Base-by-base conservation (phyloP, 1,139 yeast genomes). In the Yamadazyma diospyri region DNA sequence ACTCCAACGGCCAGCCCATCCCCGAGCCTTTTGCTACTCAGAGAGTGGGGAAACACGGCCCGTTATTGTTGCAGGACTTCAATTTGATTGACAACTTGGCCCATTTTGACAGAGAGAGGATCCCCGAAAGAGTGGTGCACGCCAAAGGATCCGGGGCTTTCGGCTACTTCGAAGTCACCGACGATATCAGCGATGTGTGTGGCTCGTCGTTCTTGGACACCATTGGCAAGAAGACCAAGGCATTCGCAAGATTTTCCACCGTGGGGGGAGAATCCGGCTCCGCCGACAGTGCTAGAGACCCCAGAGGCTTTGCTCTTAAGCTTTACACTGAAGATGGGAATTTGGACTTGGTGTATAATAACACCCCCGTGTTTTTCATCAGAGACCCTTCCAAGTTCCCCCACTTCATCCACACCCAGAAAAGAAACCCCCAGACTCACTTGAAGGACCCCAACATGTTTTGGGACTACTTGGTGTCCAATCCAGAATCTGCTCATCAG, bases 141-240 rank as follows among this genome's bases (percentile, higher is more conserved):
- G 92, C 92, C 41, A 82, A 81, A 57, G 94, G 92, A 39, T 81
- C 84, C 27, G 92, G 89, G 42, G 88, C 89, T 27, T 77, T 66
- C 52, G 87, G 89, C 44, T 68, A 64, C 37, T 82, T 83, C 48
- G 87, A 78, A 55, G 78, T 78, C 41, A 83, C 92, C 23, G 86
- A 84, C 53, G 87, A 83, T 46, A 72, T 84, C 50, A 61, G 80
- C 28, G 94, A 84, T 53, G 51, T 83, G 37, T 72, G 81, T 42
- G 62, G 64, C 39, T 77, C 92, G 27, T 75, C 73, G 36, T 80
- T 83, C 56, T 69, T 81, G 47, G 74, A 70, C 55, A 63, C 71
- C 20, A 68, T 76, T 25, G 92, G 92, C 48, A 79, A 79, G 62
- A 81, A 78, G 62, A 80, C 87, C 45, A 71, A 70, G 46, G 64